These are phyloP conservation scores for Echium plantagineum DNA, from an alignment of 257 asterid genomes.

Conservation along the genomic window DNA sequence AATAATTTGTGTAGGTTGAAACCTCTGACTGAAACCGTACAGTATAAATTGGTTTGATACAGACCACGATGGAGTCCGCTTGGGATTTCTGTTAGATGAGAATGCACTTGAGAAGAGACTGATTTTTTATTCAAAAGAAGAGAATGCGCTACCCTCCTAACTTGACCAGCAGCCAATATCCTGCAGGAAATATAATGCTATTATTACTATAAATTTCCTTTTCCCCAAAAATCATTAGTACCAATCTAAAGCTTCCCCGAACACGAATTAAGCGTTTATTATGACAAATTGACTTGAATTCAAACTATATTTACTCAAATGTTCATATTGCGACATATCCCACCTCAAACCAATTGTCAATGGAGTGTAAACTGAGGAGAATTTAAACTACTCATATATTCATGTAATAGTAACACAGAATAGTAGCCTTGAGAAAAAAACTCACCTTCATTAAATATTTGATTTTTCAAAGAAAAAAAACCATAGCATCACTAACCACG, in stretches of 20 bases:
- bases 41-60: slow-evolving; percentile 24
- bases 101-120: slow-evolving; percentile 20
- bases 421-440: too few relatives aligned
- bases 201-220: neutral
- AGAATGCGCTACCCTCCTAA: slow-evolving; percentile 35
- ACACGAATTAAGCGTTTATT: too few relatives aligned
- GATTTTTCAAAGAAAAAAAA: too few relatives aligned
- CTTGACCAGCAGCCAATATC: slow-evolving; percentile 29
- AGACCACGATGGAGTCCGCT: slow-evolving; percentile 20
- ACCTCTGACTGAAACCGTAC: slow-evolving; percentile 25
- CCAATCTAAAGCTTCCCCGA: neutral
- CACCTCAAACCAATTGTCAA: too few relatives aligned
- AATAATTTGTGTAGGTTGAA: slow-evolving; percentile 24
- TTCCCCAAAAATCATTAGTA: neutral
- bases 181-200: slow-evolving; percentile 19
- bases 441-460: too few relatives aligned
- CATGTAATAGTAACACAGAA: too few relatives aligned
- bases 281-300: too few relatives aligned
- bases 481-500: too few relatives aligned
- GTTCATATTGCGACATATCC: too few relatives aligned
- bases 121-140: slow-evolving; percentile 25
- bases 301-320: too few relatives aligned
- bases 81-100: slow-evolving; percentile 16
- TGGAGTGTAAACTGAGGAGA: too few relatives aligned
- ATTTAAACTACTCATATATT: too few relatives aligned